Conservation (phyloP, 2,329 filamentous ascomycete species). For the Trichoderma koningiopsis region DNA sequence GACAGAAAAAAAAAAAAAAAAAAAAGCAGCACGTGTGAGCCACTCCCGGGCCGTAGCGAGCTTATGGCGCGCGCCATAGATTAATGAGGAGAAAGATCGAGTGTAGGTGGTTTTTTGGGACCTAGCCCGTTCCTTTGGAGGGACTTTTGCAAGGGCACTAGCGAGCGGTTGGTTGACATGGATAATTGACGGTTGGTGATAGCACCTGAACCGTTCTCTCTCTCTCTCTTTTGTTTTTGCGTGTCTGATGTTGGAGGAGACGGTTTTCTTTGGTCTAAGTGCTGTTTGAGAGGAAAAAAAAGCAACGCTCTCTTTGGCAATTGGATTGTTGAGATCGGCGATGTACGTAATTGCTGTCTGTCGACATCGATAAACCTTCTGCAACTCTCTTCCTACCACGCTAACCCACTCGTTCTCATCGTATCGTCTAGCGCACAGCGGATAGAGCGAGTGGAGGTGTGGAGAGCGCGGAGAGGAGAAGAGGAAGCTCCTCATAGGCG, state of each 20-base stretch:
- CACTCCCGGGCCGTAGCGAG: slow-evolving; percentile 13
- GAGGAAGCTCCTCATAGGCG: not conserved
- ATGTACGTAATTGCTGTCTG: not conserved
- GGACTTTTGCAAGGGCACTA: slow-evolving; percentile 7
- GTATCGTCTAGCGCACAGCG: not conserved
- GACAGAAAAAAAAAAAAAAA: not conserved
- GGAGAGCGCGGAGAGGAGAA: slow-evolving; percentile 9
- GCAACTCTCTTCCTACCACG: not conserved
- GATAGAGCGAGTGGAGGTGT: not conserved
- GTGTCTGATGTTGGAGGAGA: not conserved
- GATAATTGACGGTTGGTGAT: not conserved
- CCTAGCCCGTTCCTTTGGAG: not conserved
- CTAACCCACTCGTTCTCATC: not conserved
- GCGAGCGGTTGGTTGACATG: not conserved
- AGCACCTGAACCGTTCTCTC: not conserved
- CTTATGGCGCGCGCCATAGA: slow-evolving; percentile 1
- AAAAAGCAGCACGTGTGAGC: not conserved
- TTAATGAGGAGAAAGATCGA: not conserved
- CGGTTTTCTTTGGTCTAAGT: not conserved
- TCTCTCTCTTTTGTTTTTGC: not conserved
- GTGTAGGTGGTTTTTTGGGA: not conserved
- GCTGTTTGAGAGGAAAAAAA: not conserved
- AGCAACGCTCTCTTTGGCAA: not conserved
- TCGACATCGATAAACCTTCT: not conserved
- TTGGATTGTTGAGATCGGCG: not conserved